Percentiles rank a stretch among this genome's conserved stretches.
Conservation (phyloP, 345 rosid genomes). For the Heritiera fomes region DNA sequence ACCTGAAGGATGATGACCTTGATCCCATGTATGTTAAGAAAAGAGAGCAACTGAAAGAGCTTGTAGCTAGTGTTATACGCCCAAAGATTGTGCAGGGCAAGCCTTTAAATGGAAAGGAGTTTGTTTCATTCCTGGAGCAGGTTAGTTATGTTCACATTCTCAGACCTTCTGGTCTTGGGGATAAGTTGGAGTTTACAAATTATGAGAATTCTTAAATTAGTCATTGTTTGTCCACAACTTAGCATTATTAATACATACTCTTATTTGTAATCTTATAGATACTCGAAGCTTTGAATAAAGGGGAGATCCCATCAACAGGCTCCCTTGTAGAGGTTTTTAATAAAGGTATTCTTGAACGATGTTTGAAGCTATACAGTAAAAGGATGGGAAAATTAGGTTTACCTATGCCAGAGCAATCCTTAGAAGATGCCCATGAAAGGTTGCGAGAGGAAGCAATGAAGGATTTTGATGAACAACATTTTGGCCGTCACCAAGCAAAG, state of each 20-base stretch:
- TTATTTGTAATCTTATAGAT: slow-evolving; percentile 55
- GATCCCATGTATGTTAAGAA: slow-evolving; percentile 78
- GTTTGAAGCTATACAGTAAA: slow-evolving; percentile 78
- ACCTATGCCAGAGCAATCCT: slow-evolving; percentile 66
- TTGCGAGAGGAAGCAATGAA: slow-evolving; percentile 59
- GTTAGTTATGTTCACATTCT: slow-evolving; percentile 36
- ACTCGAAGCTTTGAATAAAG: slow-evolving; percentile 95
- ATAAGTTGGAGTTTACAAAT: slow-evolving; percentile 4
- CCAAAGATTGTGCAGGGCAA: slow-evolving; percentile 97
- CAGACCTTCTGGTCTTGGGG: not conserved
- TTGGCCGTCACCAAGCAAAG: slow-evolving; percentile 93
- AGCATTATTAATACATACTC: not conserved
- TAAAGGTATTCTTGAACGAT: slow-evolving; percentile 83
- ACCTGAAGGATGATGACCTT: slow-evolving; percentile 87
- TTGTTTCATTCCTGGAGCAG: slow-evolving; percentile 90
- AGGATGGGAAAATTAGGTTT: slow-evolving; percentile 58
- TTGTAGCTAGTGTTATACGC: slow-evolving; percentile 72
- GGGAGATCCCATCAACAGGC: slow-evolving; percentile 99
- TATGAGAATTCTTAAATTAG: not conserved
- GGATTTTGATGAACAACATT: slow-evolving; percentile 85
- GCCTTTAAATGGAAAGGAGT: slow-evolving; percentile 82
- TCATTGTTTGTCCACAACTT: not conserved
- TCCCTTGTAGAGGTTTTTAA: slow-evolving; percentile 98
- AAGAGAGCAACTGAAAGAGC: slow-evolving; percentile 77
- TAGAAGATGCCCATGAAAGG: slow-evolving; percentile 66